Percentiles rank a stretch among this genome's conserved stretches.
These are phyloP conservation scores for Citrus inodora DNA, from an alignment of 345 rosid species.

Conservation along the genomic window DNA sequence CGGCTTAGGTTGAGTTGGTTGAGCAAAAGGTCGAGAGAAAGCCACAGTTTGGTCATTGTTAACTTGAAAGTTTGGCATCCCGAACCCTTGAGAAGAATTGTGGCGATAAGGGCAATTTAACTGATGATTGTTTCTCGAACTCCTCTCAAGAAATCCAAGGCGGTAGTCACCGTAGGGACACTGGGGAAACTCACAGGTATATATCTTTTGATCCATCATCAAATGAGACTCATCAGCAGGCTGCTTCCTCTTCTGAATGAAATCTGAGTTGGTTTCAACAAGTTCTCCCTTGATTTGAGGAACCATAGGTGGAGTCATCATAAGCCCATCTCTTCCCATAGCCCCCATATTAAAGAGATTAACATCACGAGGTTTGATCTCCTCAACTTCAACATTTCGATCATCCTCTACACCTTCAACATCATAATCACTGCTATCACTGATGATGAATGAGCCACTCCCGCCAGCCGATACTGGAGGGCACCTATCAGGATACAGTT, in stretches of 20 bases:
- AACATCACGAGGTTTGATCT: constrained; percentile 40
- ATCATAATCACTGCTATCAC: constrained; percentile 65
- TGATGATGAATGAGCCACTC: constrained; percentile 46
- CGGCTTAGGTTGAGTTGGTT: constrained; percentile 21
- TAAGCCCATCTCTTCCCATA: constrained; percentile 24
- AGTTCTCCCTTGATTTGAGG: constrained; percentile 57
- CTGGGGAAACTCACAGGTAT: constrained; percentile 50
- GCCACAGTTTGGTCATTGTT: constrained; percentile 21
- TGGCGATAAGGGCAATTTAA: constrained; percentile 40
- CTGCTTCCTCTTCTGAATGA: constrained; percentile 55
- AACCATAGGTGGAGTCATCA: constrained; percentile 27
- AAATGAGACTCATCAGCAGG: constrained; percentile 25
- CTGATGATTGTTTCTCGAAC: constrained; percentile 72
- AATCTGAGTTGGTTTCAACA: constrained; percentile 27
- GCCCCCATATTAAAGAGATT: constrained; percentile 34
- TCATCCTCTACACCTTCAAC: constrained; percentile 56
- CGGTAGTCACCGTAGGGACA: constrained; percentile 54
- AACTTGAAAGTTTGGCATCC: constrained; percentile 35
- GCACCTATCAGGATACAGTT: constrained; percentile 60
- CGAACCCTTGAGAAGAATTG: constrained; percentile 31
- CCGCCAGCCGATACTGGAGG: constrained; percentile 37
- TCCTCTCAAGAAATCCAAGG: constrained; percentile 54
- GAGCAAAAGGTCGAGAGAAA: constrained; percentile 33
- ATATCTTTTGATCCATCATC: constrained; percentile 33
- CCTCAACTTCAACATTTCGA: constrained; percentile 32